Evolutionary conservation across 2,329 filamentous ascomycete genomes (phyloP).

Genomic region (Fusarium devonianum): DNA sequence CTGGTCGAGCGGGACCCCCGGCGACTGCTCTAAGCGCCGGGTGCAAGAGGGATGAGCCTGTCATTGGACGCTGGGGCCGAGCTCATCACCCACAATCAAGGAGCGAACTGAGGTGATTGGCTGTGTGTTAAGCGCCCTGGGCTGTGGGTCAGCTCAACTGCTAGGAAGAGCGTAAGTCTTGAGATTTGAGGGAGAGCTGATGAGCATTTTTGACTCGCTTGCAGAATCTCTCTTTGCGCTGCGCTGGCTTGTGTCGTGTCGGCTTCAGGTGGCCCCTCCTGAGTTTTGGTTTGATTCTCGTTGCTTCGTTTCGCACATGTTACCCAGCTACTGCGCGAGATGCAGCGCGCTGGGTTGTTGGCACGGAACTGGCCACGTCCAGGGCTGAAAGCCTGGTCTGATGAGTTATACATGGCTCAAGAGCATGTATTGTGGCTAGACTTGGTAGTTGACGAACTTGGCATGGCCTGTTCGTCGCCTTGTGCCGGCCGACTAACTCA

Average conservation of each 20-base stretch:
- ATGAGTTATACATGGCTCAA: not conserved
- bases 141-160: conserved; percentile 35
- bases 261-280: conserved; percentile 18
- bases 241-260: conserved; percentile 19
- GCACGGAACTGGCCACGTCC: conserved; percentile 1
- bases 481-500: conserved; percentile 17
- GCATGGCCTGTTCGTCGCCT: conserved; percentile 21
- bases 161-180: conserved; percentile 31
- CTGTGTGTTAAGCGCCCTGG: conserved; percentile 45
- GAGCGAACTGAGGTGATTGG: conserved; percentile 45
- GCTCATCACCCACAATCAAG: conserved; percentile 45
- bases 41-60: conserved; percentile 18
- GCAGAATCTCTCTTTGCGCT: conserved; percentile 34
- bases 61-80: conserved; percentile 41
- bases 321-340: conserved; percentile 40
- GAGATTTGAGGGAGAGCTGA: conserved; percentile 10
- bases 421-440: not conserved
- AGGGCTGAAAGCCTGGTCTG: no score
- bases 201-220: conserved; percentile 34
- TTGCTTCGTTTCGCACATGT: conserved; percentile 25
- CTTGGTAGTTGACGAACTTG: conserved; percentile 2
- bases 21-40: conserved; percentile 46
- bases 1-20: conserved; percentile 35
- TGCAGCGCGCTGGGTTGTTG: conserved; percentile 34
- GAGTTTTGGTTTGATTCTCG: conserved; percentile 20